A percentile compares a stretch with the other conserved stretches of the same genome.
phyloP scores from a whole-genome alignment of 805 yeast species.

The Metschnikowia kofuensis region DNA sequence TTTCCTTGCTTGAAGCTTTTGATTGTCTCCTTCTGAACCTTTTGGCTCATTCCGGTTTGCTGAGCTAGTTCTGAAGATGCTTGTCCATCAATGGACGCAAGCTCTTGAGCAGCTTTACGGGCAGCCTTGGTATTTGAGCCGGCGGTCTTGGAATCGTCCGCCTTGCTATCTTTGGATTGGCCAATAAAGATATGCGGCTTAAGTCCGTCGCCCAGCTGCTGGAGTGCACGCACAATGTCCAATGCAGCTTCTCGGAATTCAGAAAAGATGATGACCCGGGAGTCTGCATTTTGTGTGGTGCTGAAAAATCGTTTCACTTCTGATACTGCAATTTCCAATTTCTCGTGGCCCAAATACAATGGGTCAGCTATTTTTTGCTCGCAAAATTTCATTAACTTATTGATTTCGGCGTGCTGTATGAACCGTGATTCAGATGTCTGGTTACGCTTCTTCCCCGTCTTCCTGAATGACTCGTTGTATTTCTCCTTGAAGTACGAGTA shows the following conservation, averaged over 20 bases:
- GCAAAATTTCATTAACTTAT: slow-evolving; percentile 42
- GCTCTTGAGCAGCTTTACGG: slow-evolving; percentile 28
- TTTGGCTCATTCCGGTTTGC: slow-evolving; percentile 84
- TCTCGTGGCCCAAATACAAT: slow-evolving; percentile 62
- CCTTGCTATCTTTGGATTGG: slow-evolving; percentile 73
- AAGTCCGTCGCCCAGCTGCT: slow-evolving; percentile 28
- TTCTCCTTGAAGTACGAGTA: slow-evolving; percentile 63
- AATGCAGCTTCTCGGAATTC: slow-evolving; percentile 88
- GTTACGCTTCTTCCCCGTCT: slow-evolving; percentile 55
- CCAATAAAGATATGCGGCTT: slow-evolving; percentile 91
- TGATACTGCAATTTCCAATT: slow-evolving; percentile 55
- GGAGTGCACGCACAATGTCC: slow-evolving; percentile 72
- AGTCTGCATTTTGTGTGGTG: slow-evolving; percentile 40
- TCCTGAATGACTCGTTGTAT: slow-evolving; percentile 54
- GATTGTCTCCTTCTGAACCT: slow-evolving; percentile 76
- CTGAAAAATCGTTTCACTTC: slow-evolving; percentile 58
- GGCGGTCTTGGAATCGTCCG: slow-evolving; percentile 48
- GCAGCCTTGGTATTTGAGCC: slow-evolving; percentile 36
- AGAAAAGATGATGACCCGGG: slow-evolving; percentile 83
- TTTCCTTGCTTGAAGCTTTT: slow-evolving; percentile 68
- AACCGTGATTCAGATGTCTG: slow-evolving; percentile 58
- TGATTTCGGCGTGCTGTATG: slow-evolving; percentile 50
- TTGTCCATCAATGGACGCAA: slow-evolving; percentile 62
- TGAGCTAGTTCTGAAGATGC: slow-evolving; percentile 74
- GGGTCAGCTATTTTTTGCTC: slow-evolving; percentile 40